phyloP scores from a whole-genome alignment of 495 filamentous ascomycete genomes.

The Pseudevernia furfuracea region DNA sequence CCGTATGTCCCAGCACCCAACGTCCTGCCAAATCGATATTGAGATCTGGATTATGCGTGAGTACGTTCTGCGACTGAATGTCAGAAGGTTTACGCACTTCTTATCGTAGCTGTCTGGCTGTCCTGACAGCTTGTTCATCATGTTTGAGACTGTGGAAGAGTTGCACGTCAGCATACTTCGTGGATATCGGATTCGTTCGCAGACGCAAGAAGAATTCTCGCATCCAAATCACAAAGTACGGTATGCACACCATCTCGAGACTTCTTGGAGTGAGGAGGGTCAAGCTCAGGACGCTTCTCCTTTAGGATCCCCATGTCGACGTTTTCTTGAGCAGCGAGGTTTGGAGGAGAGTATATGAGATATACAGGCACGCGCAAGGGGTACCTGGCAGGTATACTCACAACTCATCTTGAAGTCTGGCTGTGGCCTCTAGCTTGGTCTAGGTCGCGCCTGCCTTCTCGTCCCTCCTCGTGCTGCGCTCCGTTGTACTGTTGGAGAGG shows the following conservation, averaged over 20 bases:
- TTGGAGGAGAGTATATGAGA: not conserved
- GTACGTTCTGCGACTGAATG: constrained; percentile 14
- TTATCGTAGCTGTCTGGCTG: constrained; percentile 98
- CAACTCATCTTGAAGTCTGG: constrained; percentile 39
- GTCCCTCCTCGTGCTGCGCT: constrained; percentile 24
- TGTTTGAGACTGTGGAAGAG: constrained; percentile 55
- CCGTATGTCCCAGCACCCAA: constrained; percentile 97
- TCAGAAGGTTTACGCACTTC: constrained; percentile 53
- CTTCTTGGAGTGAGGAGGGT: constrained; percentile 2
- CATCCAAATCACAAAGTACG: constrained; percentile 7
- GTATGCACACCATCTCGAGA: constrained; percentile 6
- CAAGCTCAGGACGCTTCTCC: constrained; percentile 8
- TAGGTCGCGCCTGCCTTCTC: constrained; percentile 23
- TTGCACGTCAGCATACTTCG: constrained; percentile 31
- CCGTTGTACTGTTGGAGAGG: not conserved
- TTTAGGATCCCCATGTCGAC: constrained; percentile 17
- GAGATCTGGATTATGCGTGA: constrained; percentile 46
- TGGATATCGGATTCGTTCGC: not conserved
- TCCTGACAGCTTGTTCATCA: constrained; percentile 95
- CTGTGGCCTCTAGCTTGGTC: constrained; percentile 8
- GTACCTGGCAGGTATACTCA: constrained; percentile 31
- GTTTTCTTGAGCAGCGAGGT: constrained; percentile 9
- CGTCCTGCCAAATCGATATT: constrained; percentile 87
- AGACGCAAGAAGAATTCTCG: not conserved
- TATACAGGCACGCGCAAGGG: constrained; percentile 5